Evolutionary conservation across 73 alveolate genomes (phyloP), one percentile per base, ranked within the genome.

Genomic region (Breviolum minutum): DNA sequence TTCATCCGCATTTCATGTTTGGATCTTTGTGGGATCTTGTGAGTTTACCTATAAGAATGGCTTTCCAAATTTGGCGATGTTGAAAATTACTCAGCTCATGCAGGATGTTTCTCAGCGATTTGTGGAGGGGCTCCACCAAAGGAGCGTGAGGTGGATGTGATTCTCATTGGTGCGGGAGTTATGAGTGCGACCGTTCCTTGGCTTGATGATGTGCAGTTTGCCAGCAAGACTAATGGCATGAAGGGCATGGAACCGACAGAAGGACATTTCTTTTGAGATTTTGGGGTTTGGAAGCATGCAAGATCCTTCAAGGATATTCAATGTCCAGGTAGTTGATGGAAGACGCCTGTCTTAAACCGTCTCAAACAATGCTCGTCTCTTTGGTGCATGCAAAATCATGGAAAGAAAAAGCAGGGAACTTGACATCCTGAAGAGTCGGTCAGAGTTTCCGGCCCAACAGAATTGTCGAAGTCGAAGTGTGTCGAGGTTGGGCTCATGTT

Each of bases 131-230:
- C 63, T 32, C 97, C 97, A n/a, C 74, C 88, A 11, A 90, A 90
- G 87, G 97, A 90, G 68, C 97, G 97, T 48, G 85, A 48, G 63
- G 64, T 71, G 97, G 97, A 92, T 14, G 98, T 92, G 81, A 92
- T 92, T 48, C 98, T 92, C 69, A 92, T 92, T 63, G 97, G 97
- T 32, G 97, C 97, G 8, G 97, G 97, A 16, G 89, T 91, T 61
- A 91, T 91, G 97, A 91, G 97, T 83, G 97, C 97, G 68, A 91
- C 97, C 12, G 95, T 32, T 10, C 70, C 95, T 20, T 68, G 63
- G 85, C 85, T 5, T 60, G 62, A 30, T 62, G 20, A 54, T 5
- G 2, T 69, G n/a, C n/a, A n/a, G n/a, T n/a, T n/a, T n/a, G n/a
- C n/a, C 74, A 17, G 74, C 24, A 66, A 66, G 17, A 13, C 74